Conservation (phyloP, 2,329 filamentous ascomycete genomes). For the Magnaporthiopsis incrustans region DNA sequence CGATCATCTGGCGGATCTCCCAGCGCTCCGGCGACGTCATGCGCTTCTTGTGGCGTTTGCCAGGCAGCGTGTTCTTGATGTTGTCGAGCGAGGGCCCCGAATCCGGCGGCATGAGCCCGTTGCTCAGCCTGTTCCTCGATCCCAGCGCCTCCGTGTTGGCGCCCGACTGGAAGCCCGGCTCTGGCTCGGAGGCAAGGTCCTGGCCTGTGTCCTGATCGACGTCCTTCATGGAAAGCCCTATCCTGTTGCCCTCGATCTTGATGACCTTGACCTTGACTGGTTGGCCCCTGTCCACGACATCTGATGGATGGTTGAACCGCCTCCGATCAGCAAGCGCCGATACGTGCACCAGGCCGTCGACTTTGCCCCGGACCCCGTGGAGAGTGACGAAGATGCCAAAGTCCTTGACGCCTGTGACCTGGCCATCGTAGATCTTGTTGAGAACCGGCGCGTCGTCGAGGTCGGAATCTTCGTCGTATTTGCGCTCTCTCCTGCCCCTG, state of each 20-base stretch:
- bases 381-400: conserved; percentile 95
- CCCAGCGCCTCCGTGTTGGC: conserved; percentile 83
- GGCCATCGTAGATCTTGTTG: conserved; percentile 83
- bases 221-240: conserved; percentile 94
- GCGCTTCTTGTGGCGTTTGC: conserved; percentile 67
- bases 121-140: conserved; percentile 6
- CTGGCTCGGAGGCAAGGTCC: conserved; percentile 68
- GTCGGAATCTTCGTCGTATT: conserved; percentile 45
- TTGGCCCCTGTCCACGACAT: conserved; percentile 74
- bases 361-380: conserved; percentile 76
- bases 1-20: conserved; percentile 95
- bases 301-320: conserved; percentile 85
- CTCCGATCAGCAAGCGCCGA: conserved; percentile 79
- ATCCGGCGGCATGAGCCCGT: conserved; percentile 3
- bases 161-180: conserved; percentile 63
- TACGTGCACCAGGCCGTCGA: conserved; percentile 89
- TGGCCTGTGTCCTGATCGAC: conserved; percentile 84
- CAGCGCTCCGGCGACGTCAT: conserved; percentile 95
- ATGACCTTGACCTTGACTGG: conserved; percentile 87
- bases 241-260: conserved; percentile 71
- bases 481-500: conserved; percentile 23
- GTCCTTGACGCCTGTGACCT: conserved; percentile 86
- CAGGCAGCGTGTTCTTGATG: conserved; percentile 39
- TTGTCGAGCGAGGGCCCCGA: neutral
- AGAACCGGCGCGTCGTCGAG: conserved; percentile 74